Percentiles rank a stretch among this genome's conserved stretches.
These are phyloP conservation scores for Podospora pseudocomata DNA, from an alignment of 495 filamentous ascomycete species.

Conservation along the genomic window DNA sequence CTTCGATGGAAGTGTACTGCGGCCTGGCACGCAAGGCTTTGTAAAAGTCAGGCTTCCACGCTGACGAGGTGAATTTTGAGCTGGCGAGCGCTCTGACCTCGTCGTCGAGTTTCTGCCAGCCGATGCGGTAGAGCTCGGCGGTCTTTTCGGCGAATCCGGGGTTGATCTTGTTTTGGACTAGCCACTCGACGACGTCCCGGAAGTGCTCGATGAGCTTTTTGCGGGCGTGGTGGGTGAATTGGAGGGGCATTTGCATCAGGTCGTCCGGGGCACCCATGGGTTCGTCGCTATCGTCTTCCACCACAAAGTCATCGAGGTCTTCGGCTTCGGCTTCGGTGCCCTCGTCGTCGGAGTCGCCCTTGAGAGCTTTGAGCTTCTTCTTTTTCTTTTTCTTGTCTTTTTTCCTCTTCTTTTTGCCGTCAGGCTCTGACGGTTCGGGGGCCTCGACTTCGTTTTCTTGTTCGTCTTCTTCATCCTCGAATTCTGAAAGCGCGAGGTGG, in stretches of 20 bases:
- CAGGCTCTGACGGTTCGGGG: constrained; percentile 15
- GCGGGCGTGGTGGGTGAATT: constrained; percentile 64
- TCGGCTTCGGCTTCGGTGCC: constrained; percentile 47
- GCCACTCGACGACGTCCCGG: constrained; percentile 75
- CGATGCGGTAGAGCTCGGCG: constrained; percentile 63
- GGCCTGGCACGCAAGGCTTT: constrained; percentile 65
- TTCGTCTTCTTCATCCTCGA: constrained; percentile 52
- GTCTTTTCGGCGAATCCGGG: constrained; percentile 59
- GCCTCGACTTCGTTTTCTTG: constrained; percentile 16
- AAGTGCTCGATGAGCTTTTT: constrained; percentile 75
- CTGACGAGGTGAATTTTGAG: constrained; percentile 69
- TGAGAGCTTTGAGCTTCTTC: constrained; percentile 9
- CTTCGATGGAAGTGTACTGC: constrained; percentile 25
- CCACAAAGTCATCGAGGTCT: constrained; percentile 69
- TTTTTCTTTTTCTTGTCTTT: constrained; percentile 16
- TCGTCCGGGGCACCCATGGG: constrained; percentile 59
- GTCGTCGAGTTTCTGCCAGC: constrained; percentile 71
- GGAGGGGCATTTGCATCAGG: constrained; percentile 56
- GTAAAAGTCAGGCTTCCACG: constrained; percentile 67
- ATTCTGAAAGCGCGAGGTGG: constrained; percentile 37
- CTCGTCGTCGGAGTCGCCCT: constrained; percentile 17
- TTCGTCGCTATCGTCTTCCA: constrained; percentile 57
- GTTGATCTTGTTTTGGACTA: constrained; percentile 68
- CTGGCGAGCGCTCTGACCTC: constrained; percentile 64
- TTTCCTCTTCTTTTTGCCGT: constrained; percentile 17